Evolutionary conservation across 106 monocot species (phyloP).

Genomic region (Allium sativum): DNA sequence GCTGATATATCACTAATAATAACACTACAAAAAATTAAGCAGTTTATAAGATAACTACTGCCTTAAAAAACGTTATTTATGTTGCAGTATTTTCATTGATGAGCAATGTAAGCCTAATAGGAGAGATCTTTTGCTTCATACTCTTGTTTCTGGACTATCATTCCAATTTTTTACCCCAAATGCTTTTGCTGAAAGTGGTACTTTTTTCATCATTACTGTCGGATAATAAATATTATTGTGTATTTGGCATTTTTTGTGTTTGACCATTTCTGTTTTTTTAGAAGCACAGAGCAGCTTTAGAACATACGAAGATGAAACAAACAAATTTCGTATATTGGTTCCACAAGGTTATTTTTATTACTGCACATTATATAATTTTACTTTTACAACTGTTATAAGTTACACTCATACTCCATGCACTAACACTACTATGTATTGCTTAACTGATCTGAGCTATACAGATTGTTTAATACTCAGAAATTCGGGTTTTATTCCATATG

Average conservation of each 20-base stretch:
- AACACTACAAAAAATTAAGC: too few species aligned
- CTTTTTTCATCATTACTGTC: background rate
- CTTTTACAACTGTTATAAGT: background rate
- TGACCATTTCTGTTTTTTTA: conserved; percentile 14
- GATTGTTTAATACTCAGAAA: background rate
- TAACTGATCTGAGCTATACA: too few species aligned
- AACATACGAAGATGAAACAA: conserved; percentile 51
- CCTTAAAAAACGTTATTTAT: background rate
- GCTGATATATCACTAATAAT: too few species aligned
- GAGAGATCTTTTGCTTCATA: conserved; percentile 38
- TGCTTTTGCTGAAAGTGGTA: conserved; percentile 23
- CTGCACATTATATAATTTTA: background rate
- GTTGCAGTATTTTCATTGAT: conserved; percentile 4
- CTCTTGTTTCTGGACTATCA: conserved; percentile 27
- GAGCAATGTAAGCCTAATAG: conserved; percentile 16
- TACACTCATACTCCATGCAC: background rate
- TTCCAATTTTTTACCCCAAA: conserved; percentile 17
- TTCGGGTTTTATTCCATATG: background rate
- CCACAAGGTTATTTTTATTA: conserved; percentile 40
- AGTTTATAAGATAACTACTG: too few species aligned
- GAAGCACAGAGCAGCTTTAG: conserved; percentile 37
- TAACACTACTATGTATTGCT: background rate
- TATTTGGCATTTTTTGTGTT: background rate
- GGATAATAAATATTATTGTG: background rate
- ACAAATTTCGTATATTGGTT: conserved; percentile 55